Evolutionary conservation across 2,329 filamentous ascomycete genomes (phyloP), one percentile per base, ranked within the genome.

Genomic region (Colletotrichum magnum): DNA sequence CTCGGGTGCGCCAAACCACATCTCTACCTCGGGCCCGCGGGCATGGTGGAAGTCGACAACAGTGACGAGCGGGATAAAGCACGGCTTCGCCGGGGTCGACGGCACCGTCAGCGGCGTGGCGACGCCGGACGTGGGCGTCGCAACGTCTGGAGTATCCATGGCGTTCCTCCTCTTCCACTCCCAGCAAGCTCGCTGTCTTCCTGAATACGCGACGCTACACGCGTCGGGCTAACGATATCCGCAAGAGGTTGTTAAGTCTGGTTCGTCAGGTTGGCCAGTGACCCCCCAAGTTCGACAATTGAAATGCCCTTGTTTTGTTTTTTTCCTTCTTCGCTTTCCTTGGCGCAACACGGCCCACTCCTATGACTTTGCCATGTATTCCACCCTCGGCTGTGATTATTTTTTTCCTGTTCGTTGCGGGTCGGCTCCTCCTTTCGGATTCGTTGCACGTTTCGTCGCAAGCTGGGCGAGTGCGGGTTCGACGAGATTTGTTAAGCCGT

Each of bases 21-120:
- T 89, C 84, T 98, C 95, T 65, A 98, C 93, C 83, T 99, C 96
- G 39, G 96, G 96, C 9, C 96, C 96, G 78, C 89, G 86, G 63
- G 93, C 92, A 86, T 95, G 93, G 81, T 95, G 93, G 78, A 95
- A 95, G 79, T 92, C 93, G 75, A 95, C 92, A 68, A 95, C 92
- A 72, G 91, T 90, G 57, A 95, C 92, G 77, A 95, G 85, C 52
- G 93, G 93, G 65, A 85, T 83, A 78, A 91, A 92, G 69, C 82
- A 81, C 10, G 74, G 66, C 69, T 72, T 75, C 21, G 74, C 73
- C 6, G 78, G 75, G 13, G 71, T 71, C 18, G 60, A 58, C 3
- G 71, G 71, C 26, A 71, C 54, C 12, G 64, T 69, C 59, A 64
- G 56, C 36, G 71, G 64, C 21, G 64, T 68, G 15, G 61, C 69